Evolutionary conservation across 2,329 filamentous ascomycete genomes (phyloP).

Genomic region (Trichoderma oligosporum): DNA sequence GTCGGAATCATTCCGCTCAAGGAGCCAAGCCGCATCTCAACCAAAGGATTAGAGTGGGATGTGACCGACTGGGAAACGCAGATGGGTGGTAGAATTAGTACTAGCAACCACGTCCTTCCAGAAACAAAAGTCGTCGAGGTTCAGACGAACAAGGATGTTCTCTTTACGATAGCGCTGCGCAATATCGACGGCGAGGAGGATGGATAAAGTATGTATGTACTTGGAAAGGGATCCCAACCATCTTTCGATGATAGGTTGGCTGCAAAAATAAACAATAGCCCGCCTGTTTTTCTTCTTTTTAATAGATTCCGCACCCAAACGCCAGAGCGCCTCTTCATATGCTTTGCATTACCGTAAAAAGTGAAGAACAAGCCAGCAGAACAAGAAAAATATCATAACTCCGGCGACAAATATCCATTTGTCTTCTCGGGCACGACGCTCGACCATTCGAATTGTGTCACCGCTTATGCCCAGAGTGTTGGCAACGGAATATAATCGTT

Average conservation of each 20-base stretch:
- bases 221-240: not conserved
- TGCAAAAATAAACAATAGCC: not conserved
- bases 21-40: constrained; percentile 74
- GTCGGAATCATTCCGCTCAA: constrained; percentile 83
- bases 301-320: constrained; percentile 2
- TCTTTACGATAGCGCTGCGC: constrained; percentile 70
- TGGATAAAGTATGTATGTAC: constrained; percentile 21
- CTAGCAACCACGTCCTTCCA: constrained; percentile 70
- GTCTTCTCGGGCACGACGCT: constrained; percentile 85
- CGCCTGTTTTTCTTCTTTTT: no score
- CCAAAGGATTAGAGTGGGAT: constrained; percentile 85
- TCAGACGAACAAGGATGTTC: constrained; percentile 58
- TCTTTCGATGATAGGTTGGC: not conserved
- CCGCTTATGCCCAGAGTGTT: constrained; percentile 92
- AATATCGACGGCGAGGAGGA: constrained; percentile 36
- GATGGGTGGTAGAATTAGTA: constrained; percentile 71
- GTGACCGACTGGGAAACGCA: constrained; percentile 74
- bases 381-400: constrained; percentile 79
- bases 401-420: constrained; percentile 97
- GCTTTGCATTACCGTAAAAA: constrained; percentile 58
- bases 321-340: constrained; percentile 21
- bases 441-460: constrained; percentile 96
- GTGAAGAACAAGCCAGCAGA: constrained; percentile 88
- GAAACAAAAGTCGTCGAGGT: constrained; percentile 59
- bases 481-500: constrained; percentile 82